Evolutionary conservation across 2,329 filamentous ascomycete species (phyloP).

Genomic region (Scleromitrula shiraiana): DNA sequence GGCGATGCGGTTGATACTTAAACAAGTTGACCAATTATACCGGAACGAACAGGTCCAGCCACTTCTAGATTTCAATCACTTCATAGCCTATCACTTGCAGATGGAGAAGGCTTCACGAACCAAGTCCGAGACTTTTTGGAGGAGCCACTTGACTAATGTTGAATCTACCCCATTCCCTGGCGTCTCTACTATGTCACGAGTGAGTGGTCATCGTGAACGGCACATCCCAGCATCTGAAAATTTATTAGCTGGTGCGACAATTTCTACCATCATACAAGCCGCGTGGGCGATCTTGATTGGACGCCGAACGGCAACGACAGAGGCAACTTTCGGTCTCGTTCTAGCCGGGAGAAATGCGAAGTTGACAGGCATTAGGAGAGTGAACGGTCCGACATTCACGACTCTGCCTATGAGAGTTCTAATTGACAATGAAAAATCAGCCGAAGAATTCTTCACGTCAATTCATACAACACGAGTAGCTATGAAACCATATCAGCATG

Average conservation of each 20-base stretch:
- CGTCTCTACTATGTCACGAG: not conserved
- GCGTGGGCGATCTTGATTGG: conserved; percentile 36
- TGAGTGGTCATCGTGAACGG: not conserved
- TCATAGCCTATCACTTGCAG: not conserved
- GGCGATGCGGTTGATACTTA: conserved; percentile 32
- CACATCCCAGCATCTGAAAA: conserved; percentile 1
- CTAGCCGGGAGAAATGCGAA: conserved; percentile 36
- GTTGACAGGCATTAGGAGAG: conserved; percentile 30
- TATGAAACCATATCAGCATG: conserved; percentile 8
- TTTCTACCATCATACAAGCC: conserved; percentile 17
- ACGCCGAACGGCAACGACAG: conserved; percentile 32
- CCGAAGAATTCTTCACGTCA: not conserved
- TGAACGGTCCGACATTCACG: conserved; percentile 35
- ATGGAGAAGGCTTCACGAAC: not conserved
- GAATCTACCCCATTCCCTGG: conserved; percentile 40
- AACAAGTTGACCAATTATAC: conserved; percentile 16
- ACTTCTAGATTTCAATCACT: not conserved
- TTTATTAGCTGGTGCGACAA: conserved; percentile 10
- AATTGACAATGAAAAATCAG: conserved; percentile 17
- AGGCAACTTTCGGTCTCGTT: conserved; percentile 37
- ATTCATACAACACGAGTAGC: conserved; percentile 28
- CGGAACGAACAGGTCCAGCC: not conserved
- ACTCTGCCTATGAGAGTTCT: conserved; percentile 36
- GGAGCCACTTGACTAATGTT: conserved; percentile 35
- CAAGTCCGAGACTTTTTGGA: conserved; percentile 37